Conservation (phyloP, 2,329 filamentous ascomycete species). For the Clarireedia homoeocarpa region DNA sequence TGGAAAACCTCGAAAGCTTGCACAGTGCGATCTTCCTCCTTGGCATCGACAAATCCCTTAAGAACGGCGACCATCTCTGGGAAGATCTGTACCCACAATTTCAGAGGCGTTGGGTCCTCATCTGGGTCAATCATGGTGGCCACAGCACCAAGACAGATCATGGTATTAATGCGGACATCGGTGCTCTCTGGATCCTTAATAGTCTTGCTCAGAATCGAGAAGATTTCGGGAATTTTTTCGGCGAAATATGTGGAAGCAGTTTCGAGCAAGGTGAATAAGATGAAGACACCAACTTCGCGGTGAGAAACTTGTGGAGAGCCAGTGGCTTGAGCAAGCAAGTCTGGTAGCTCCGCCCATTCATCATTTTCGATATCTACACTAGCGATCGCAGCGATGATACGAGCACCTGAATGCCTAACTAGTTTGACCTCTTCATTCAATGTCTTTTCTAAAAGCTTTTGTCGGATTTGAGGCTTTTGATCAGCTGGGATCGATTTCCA, state of each 20-base stretch:
- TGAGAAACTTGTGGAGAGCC: slow-evolving; percentile 67
- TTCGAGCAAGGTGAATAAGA: slow-evolving; percentile 87
- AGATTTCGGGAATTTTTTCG: slow-evolving; percentile 71
- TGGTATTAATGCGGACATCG: slow-evolving; percentile 90
- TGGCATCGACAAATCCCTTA: slow-evolving; percentile 70
- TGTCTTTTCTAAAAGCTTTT: slow-evolving; percentile 76
- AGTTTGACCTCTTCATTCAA: slow-evolving; percentile 70
- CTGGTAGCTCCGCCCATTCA: slow-evolving; percentile 76
- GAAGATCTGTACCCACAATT: slow-evolving; percentile 70
- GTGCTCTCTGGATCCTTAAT: slow-evolving; percentile 86
- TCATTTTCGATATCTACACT: slow-evolving; percentile 80
- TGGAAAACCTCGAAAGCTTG: slow-evolving; percentile 96
- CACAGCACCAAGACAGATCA: slow-evolving; percentile 81
- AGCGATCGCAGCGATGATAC: slow-evolving; percentile 81
- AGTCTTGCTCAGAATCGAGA: slow-evolving; percentile 76
- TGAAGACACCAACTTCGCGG: slow-evolving; percentile 86
- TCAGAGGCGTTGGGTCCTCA: slow-evolving; percentile 67
- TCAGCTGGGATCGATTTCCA: slow-evolving; percentile 67
- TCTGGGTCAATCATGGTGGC: slow-evolving; percentile 84
- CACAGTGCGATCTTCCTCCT: slow-evolving; percentile 81
- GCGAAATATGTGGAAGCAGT: slow-evolving; percentile 77
- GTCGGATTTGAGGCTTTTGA: slow-evolving; percentile 73
- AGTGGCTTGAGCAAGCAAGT: slow-evolving; percentile 70
- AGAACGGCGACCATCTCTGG: slow-evolving; percentile 85
- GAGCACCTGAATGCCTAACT: slow-evolving; percentile 78